Evolutionary conservation across 164 flowering plant genomes (phyloP), one percentile per base, ranked within the genome.

Genomic region (Chimonanthus salicifolius): DNA sequence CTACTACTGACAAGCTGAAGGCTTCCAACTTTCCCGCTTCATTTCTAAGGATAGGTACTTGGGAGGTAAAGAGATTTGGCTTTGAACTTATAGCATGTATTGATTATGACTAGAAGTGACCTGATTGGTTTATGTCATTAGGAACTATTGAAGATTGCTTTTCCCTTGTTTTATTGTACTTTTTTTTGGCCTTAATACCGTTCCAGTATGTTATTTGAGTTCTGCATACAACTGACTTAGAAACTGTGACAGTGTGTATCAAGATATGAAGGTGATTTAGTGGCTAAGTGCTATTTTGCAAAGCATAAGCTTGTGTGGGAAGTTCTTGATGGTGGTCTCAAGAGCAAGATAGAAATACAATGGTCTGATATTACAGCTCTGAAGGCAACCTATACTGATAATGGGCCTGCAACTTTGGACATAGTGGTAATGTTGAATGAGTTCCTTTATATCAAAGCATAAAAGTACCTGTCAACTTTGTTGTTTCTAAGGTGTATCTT

Each of bases 271-370:
- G 97, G 95, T 67, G 97, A 92, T 84, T 81, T 92, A 48, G 97
- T 92, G 73, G 95, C 95, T 2, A 92, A 92, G 77, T 90, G 94
- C 76, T 92, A 92, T 80, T 92, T 86, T 83, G 91, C 95, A 0
- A 92, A 92, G 86, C 95, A 89, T 77, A 92, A 92, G 80, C 91
- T 92, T 69, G 97, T 92, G 6, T 92, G 97, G 97, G 97, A 92
- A 82, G 88, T 92, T 82, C 94, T 92, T 75, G 91, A 89, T 54
- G 90, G 93, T 74, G 91, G 94, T 21, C 85, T 92, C 21, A 92
- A 92, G 84, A 88, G 89, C 79, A 92, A 92, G 83, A 86, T 92
- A 74, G 97, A 92, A 83, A 87, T 92, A n/a, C 94, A 92, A 58
- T 92, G 95, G 95, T 90, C 97, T 15, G 97, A 92, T 84, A 90